Evolutionary conservation across 164 flowering plant genomes (phyloP).

Genomic region (Chimonanthus praecox): DNA sequence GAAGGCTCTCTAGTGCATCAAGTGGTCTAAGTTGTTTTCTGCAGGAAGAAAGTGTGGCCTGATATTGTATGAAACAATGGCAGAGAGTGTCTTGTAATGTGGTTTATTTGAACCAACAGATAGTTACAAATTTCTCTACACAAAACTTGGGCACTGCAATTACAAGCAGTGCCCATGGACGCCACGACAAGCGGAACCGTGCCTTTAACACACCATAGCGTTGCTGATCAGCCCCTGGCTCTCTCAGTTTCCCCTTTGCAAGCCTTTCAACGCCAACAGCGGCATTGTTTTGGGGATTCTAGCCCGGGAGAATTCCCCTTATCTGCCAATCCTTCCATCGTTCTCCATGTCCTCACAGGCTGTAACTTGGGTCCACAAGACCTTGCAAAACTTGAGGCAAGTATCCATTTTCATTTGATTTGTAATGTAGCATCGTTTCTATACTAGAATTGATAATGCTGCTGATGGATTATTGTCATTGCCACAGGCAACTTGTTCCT

Average conservation of each 20-base stretch:
- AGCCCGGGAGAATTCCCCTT: constrained; percentile 88
- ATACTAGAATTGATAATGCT: constrained; percentile 61
- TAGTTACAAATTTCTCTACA: constrained; percentile 15
- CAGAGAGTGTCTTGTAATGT: constrained; percentile 12
- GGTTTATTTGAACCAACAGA: constrained; percentile 9
- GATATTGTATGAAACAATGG: neutral
- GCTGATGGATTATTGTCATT: constrained; percentile 40
- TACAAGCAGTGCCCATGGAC: constrained; percentile 88
- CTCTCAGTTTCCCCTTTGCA: constrained; percentile 35
- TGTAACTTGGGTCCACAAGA: constrained; percentile 85
- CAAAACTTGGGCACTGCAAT: constrained; percentile 60
- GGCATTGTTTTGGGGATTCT: constrained; percentile 80
- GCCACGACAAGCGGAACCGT: constrained; percentile 83
- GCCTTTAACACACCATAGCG: constrained; percentile 60
- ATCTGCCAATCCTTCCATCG: constrained; percentile 86
- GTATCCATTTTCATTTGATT: constrained; percentile 20
- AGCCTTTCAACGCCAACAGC: constrained; percentile 53
- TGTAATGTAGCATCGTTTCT: neutral
- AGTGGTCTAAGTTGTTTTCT: constrained; percentile 3
- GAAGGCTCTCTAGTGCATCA: neutral
- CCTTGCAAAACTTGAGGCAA: constrained; percentile 97
- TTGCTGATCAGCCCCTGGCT: constrained; percentile 64
- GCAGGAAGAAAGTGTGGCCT: neutral
- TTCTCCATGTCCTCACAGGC: constrained; percentile 88
- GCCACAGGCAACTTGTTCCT: constrained; percentile 85